Conservation (phyloP, 2,329 filamentous ascomycete species). For the Ampelomyces quisqualis region DNA sequence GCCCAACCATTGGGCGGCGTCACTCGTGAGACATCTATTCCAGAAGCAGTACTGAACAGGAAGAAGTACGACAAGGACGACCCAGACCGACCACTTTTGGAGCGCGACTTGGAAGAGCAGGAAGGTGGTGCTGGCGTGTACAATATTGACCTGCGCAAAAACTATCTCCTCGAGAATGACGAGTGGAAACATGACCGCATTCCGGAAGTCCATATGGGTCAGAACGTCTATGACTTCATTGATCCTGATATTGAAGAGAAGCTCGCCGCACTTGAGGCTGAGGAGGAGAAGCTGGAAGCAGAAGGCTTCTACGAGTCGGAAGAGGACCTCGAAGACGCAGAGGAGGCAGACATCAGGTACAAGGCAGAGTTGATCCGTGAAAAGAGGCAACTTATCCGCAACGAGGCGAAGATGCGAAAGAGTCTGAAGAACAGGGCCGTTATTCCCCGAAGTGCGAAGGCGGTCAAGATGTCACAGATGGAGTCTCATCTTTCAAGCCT, state of each 20-base stretch:
- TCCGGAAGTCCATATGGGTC: constrained; percentile 89
- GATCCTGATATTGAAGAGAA: constrained; percentile 96
- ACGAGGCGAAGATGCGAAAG: constrained; percentile 94
- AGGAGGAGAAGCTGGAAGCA: constrained; percentile 87
- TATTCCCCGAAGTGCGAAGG: constrained; percentile 79
- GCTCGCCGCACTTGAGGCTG: constrained; percentile 86
- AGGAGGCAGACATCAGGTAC: constrained; percentile 81
- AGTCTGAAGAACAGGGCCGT: constrained; percentile 94
- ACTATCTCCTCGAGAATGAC: constrained; percentile 82
- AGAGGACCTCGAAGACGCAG: constrained; percentile 77
- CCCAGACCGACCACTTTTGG: constrained; percentile 76
- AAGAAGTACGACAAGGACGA: constrained; percentile 91
- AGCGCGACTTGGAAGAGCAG: constrained; percentile 85
- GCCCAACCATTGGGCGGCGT: constrained; percentile 86
- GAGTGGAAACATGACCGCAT: constrained; percentile 98
- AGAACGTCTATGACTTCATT: constrained; percentile 96
- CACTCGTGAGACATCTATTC: constrained; percentile 79
- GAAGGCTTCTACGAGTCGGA: constrained; percentile 86
- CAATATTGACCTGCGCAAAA: constrained; percentile 85
- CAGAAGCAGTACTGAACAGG: constrained; percentile 74
- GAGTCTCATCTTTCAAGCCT: constrained; percentile 81
- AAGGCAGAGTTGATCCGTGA: constrained; percentile 96
- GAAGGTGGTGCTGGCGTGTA: constrained; percentile 94
- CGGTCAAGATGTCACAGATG: constrained; percentile 84
- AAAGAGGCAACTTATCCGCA: constrained; percentile 88